Evolutionary conservation across 257 asterid genomes (phyloP).

Genomic region (Asclepias syriaca): DNA sequence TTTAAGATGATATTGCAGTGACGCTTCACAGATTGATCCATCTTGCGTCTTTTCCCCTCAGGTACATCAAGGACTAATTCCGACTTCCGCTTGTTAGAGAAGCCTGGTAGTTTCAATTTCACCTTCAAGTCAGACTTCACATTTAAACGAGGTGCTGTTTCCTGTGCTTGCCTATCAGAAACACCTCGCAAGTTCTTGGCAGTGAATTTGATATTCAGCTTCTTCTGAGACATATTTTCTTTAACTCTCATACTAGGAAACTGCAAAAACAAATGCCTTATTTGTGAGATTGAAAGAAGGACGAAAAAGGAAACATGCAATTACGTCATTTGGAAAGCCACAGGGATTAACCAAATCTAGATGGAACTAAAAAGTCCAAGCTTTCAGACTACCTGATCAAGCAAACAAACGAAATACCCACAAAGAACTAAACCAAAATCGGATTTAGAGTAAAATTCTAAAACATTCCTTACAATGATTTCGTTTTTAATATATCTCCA

Average conservation of each 20-base stretch:
- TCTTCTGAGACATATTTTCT: constrained; percentile 23
- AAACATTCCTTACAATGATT: not conserved
- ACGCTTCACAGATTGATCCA: constrained; percentile 46
- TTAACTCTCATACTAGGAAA: constrained; percentile 27
- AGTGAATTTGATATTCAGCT: constrained; percentile 45
- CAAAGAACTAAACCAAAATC: not conserved
- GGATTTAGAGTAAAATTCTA: not conserved
- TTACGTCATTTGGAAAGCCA: not conserved
- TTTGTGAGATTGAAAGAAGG: not conserved
- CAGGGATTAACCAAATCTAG: not conserved
- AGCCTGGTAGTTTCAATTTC: constrained; percentile 22
- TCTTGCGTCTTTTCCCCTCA: constrained; percentile 41
- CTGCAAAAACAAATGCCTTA: constrained; percentile 8
- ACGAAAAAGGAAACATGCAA: not conserved
- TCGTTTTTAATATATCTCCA: not conserved
- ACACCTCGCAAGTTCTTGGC: constrained; percentile 28
- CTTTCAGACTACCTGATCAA: not conserved
- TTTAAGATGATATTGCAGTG: constrained; percentile 47
- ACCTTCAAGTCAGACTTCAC: constrained; percentile 20
- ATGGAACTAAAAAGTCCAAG: not conserved
- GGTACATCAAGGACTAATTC: constrained; percentile 28
- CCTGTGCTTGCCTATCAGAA: constrained; percentile 24
- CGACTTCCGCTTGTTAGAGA: constrained; percentile 46
- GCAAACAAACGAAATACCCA: not conserved
- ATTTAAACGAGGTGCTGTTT: constrained; percentile 14